Base-by-base conservation (phyloP, 129 eudicot species). In the Lactuca sativa region DNA sequence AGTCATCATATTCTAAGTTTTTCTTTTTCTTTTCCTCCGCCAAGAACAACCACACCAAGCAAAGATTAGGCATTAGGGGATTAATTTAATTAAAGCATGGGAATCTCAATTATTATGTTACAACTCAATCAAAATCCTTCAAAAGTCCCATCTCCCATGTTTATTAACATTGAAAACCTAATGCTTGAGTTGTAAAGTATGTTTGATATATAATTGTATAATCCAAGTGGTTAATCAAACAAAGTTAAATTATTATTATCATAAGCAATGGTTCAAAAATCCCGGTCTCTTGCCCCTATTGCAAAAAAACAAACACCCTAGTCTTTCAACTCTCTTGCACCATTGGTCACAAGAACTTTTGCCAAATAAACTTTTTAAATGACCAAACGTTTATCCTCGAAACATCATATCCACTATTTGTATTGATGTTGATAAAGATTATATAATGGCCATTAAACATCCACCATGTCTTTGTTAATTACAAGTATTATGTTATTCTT, bases 51-150 rank as follows among this genome's bases (percentile, higher is more conserved):
- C 52, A 47, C 52, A n/a, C 12, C 52, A 47, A 47, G 52, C 52
- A 47, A 47, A 47, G n/a, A 3, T 47, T 47, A 47, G 21, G 16
- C 38, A 9, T 32, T 13, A 33, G 7, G 38, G 40, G 8, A 53
- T 53, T 49, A 51, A 12, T 14, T 66, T 51, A 66, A 67, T 51
- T 67, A 32, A 67, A 67, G 72, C 17, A 2, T 52, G 44, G 59
- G 44, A 54, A 54, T 67, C 72, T 67, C 72, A 53, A 53, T 67
- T 67, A 67, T 67, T 67, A 62, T 67, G 62, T 37, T 52, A 67
- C 72, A 67, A 67, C 62, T 62, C 67, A 62, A 62, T 67, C 72
- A 67, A 14, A 36, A 36, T 15, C 47, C 57, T 51, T 52, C 11
- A 37, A 67, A 67, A 31, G 30, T 25, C 30, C 30, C 30, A 25